phyloP scores from a whole-genome alignment of 1,284 basidiomycete genomes.

The Lentinus polychrous region DNA sequence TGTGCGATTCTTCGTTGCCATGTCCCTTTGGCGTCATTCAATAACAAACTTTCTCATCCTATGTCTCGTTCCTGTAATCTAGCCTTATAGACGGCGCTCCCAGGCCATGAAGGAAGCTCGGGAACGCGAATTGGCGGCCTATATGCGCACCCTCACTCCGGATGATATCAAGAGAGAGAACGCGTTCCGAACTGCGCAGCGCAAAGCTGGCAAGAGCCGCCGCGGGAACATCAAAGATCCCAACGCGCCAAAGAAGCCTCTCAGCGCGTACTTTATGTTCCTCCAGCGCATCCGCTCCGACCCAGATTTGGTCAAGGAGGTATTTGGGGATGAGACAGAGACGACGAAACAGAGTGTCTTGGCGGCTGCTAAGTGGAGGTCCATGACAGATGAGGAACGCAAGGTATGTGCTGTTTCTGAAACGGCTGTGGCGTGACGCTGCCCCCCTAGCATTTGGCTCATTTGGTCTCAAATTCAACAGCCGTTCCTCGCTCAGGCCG shows the following conservation, averaged over 20 bases:
- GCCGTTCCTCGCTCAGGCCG: slow-evolving; percentile 88
- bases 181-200: slow-evolving; percentile 83
- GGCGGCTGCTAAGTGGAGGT: slow-evolving; percentile 88
- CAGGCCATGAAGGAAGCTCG: slow-evolving; percentile 78
- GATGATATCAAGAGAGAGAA: slow-evolving; percentile 96
- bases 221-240: slow-evolving; percentile 96
- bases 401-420: slow-evolving; percentile 47
- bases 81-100: slow-evolving; percentile 82
- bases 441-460: too few species aligned
- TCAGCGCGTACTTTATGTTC: slow-evolving; percentile 95
- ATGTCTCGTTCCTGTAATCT: slow-evolving; percentile 6
- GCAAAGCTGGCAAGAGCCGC: slow-evolving; percentile 88
- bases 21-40: neutral
- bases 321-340: slow-evolving; percentile 91
- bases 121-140: slow-evolving; percentile 76
- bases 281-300: slow-evolving; percentile 81
- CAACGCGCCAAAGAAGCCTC: slow-evolving; percentile 93
- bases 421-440: slow-evolving; percentile 1
- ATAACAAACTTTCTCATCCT: slow-evolving; percentile 5
- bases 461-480: slow-evolving; percentile 23
- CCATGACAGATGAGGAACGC: slow-evolving; percentile 86
- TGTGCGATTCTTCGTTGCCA: slow-evolving; percentile 11
- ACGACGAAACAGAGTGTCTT: slow-evolving; percentile 93
- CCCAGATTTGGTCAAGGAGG: slow-evolving; percentile 61
- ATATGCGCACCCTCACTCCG: slow-evolving; percentile 87